Conservation (phyloP, 805 yeast genomes). For the Cyberlindnera mrakii region DNA sequence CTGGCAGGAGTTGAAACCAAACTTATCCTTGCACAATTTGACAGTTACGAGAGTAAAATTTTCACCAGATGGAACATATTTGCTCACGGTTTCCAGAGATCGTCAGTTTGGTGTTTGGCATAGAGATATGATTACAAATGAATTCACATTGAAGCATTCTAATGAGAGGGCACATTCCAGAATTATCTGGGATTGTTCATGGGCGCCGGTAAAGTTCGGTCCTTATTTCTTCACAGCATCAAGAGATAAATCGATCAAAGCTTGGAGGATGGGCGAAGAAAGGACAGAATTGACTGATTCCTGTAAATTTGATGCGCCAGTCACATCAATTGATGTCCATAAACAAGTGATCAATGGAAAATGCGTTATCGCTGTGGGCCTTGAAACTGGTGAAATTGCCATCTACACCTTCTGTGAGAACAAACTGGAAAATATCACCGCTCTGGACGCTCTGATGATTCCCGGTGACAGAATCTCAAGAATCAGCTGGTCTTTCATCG, state of each 20-base stretch:
- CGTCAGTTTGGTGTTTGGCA: constrained; percentile 78
- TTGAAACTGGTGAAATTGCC: constrained; percentile 58
- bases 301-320: constrained; percentile 46
- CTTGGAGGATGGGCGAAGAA: constrained; percentile 48
- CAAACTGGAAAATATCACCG: constrained; percentile 24
- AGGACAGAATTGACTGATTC: constrained; percentile 31
- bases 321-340: constrained; percentile 61
- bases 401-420: constrained; percentile 33
- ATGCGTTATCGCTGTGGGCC: constrained; percentile 52
- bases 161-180: constrained; percentile 79
- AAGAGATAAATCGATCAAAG: constrained; percentile 73
- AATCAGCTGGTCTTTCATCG: constrained; percentile 45
- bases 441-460: constrained; percentile 33
- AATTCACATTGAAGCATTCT: constrained; percentile 31
- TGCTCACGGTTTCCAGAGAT: constrained; percentile 84
- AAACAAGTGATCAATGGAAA: constrained; percentile 24
- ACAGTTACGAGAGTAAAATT: constrained; percentile 82
- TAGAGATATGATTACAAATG: constrained; percentile 31
- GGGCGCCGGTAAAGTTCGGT: constrained; percentile 55
- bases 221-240: constrained; percentile 75
- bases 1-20: constrained; percentile 57
- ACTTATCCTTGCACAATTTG: constrained; percentile 63
- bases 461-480: constrained; percentile 63
- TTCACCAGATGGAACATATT: constrained; percentile 56
- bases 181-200: constrained; percentile 92